phyloP scores from a whole-genome alignment of 371 early-diverging fungal genomes.

The Mucor plumbeus region DNA sequence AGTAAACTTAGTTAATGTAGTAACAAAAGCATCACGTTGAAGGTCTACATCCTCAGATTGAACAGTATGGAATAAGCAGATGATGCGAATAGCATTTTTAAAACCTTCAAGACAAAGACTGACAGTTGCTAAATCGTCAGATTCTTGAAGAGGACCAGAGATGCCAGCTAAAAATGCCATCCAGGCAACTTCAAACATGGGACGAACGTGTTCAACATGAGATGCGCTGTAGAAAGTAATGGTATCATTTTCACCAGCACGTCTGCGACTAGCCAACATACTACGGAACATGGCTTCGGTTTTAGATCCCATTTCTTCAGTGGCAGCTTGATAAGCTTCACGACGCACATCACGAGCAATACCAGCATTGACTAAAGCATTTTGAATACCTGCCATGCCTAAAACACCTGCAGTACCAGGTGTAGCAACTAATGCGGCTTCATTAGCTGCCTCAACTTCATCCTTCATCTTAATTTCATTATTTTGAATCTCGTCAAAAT shows the following conservation, averaged over 20 bases:
- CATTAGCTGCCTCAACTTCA: constrained; percentile 65
- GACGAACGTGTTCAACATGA: constrained; percentile 87
- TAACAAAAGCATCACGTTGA: constrained; percentile 89
- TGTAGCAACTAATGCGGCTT: constrained; percentile 36
- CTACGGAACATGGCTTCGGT: constrained; percentile 62
- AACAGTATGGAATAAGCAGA: constrained; percentile 76
- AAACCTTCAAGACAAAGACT: constrained; percentile 80
- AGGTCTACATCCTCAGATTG: constrained; percentile 78
- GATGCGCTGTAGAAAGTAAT: constrained; percentile 72
- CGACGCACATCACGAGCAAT: constrained; percentile 53
- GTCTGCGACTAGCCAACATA: constrained; percentile 52
- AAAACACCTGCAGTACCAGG: constrained; percentile 32
- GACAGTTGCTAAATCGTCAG: constrained; percentile 74
- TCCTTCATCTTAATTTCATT: constrained; percentile 95
- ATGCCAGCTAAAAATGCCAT: constrained; percentile 87
- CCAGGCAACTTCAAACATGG: constrained; percentile 94
- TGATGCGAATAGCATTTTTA: constrained; percentile 78
- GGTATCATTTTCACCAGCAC: constrained; percentile 50
- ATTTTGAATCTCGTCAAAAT: constrained; percentile 81
- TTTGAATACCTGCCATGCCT: constrained; percentile 52
- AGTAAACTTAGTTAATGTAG: constrained; percentile 88
- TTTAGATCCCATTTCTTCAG: constrained; percentile 63
- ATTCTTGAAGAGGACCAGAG: constrained; percentile 85
- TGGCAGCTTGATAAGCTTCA: constrained; percentile 59
- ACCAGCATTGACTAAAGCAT: constrained; percentile 54